phyloP scores from a whole-genome alignment of 2,329 filamentous ascomycete species.

The Escovopsis sp. region DNA sequence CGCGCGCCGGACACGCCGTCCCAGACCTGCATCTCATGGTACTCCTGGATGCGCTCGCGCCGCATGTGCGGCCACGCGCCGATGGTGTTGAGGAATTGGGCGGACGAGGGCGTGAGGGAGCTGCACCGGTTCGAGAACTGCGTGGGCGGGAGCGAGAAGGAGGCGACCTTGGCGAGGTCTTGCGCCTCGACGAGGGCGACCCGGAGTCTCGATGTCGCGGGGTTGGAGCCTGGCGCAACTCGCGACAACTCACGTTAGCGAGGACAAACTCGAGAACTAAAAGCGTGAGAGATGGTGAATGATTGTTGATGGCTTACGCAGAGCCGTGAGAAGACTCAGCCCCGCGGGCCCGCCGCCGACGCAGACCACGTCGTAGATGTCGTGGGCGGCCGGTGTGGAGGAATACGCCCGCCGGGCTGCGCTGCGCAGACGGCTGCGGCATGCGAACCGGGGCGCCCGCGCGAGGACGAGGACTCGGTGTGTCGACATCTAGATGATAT shows the following conservation, averaged over 20 bases:
- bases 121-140: constrained; percentile 89
- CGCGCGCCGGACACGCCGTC: constrained; percentile 78
- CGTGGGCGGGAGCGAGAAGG: constrained; percentile 50
- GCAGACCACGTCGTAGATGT: constrained; percentile 87
- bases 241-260: no score
- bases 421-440: constrained; percentile 30
- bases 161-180: constrained; percentile 54
- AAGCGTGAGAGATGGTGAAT: not conserved
- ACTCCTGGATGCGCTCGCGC: constrained; percentile 61
- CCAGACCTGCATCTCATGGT: constrained; percentile 97
- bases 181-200: constrained; percentile 86
- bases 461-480: no score
- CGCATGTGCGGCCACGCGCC: constrained; percentile 75
- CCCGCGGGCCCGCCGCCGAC: constrained; percentile 84
- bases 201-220: constrained; percentile 59
- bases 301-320: constrained; percentile 36
- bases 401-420: constrained; percentile 27
- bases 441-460: constrained; percentile 23
- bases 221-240: constrained; percentile 48
- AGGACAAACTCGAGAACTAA: no score
- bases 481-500: no score
- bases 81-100: constrained; percentile 67
- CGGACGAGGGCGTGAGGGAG: constrained; percentile 79
- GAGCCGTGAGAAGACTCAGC: constrained; percentile 63
- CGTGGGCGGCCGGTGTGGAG: constrained; percentile 29